A percentile compares a stretch with the other conserved stretches of the same genome.
These are phyloP conservation scores for Bryoerythrophyllum caledonicum DNA, from an alignment of 225 moss, liverwort and hornwort genomes.

Conservation along the genomic window DNA sequence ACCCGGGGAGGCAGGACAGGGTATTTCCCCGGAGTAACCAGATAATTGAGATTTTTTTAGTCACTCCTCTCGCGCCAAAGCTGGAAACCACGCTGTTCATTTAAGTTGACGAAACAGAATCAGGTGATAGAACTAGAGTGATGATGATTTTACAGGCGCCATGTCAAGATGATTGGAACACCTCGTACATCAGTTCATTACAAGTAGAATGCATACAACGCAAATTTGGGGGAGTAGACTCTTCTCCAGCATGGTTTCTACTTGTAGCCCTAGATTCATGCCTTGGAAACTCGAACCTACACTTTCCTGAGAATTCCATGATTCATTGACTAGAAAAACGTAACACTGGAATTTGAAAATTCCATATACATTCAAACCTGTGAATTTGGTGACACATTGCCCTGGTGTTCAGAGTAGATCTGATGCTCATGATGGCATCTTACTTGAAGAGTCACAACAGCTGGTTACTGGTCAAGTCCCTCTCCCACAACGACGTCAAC, in stretches of 20 bases:
- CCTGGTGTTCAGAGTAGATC: neutral
- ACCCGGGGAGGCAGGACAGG: neutral
- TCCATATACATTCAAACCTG: neutral
- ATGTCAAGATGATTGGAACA: too few relatives aligned
- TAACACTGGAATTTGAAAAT: neutral
- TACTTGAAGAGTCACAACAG: neutral
- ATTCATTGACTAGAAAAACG: neutral
- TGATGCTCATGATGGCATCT: neutral
- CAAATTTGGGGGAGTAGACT: neutral
- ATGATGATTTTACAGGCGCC: neutral
- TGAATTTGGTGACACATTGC: neutral
- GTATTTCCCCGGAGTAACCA: neutral
- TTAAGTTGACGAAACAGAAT: neutral
- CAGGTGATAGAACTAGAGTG: neutral
- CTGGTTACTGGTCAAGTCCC: conserved; percentile 25
- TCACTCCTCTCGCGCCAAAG: too few relatives aligned
- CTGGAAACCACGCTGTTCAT: neutral
- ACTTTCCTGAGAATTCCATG: neutral
- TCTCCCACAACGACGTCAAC: conserved; percentile 33
- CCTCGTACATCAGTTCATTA: neutral
- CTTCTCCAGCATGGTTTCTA: neutral
- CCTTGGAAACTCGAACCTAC: neutral
- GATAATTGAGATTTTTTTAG: neutral
- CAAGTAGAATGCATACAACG: neutral
- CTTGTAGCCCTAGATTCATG: neutral